Percentiles rank a stretch among this genome's conserved stretches.
These are phyloP conservation scores for Gossypium ekmanianum DNA, from an alignment of 345 rosid genomes.

Conservation along the genomic window DNA sequence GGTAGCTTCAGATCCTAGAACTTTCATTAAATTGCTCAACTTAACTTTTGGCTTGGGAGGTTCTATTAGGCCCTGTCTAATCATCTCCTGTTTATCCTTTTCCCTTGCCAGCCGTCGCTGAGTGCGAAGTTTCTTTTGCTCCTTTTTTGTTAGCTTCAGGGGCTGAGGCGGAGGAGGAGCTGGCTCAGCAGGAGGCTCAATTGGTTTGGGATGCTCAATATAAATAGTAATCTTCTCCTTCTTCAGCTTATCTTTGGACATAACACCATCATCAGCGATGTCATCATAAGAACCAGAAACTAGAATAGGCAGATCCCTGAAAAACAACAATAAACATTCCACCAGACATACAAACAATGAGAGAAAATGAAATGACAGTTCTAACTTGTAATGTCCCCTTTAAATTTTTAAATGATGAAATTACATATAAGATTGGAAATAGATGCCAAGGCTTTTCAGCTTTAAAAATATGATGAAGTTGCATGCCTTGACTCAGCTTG, in stretches of 20 bases:
- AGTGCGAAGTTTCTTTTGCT: constrained; percentile 91
- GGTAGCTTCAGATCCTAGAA: constrained; percentile 96
- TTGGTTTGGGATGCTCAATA: constrained; percentile 87
- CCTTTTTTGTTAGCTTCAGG: constrained; percentile 86
- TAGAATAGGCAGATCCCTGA: constrained; percentile 76
- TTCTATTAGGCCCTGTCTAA: constrained; percentile 89
- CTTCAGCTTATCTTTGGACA: constrained; percentile 48
- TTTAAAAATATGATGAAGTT: background rate
- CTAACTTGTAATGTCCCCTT: background rate
- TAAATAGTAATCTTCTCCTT: constrained; percentile 70
- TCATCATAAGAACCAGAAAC: constrained; percentile 49
- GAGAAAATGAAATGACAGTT: background rate
- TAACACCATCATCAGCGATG: constrained; percentile 34
- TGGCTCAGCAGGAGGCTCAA: constrained; percentile 93
- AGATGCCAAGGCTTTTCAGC: background rate
- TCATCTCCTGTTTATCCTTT: constrained; percentile 94
- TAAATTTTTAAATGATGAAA: background rate
- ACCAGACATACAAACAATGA: background rate
- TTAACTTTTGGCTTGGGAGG: constrained; percentile 91
- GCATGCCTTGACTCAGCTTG: background rate
- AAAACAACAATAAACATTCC: constrained; percentile 16
- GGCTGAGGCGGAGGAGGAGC: constrained; percentile 97
- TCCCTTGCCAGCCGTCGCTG: constrained; percentile 89
- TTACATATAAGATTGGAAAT: background rate
- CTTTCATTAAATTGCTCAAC: constrained; percentile 95